Conservation (phyloP, 108 stramenopile genomes). For the Cyclotella kingstonii region DNA sequence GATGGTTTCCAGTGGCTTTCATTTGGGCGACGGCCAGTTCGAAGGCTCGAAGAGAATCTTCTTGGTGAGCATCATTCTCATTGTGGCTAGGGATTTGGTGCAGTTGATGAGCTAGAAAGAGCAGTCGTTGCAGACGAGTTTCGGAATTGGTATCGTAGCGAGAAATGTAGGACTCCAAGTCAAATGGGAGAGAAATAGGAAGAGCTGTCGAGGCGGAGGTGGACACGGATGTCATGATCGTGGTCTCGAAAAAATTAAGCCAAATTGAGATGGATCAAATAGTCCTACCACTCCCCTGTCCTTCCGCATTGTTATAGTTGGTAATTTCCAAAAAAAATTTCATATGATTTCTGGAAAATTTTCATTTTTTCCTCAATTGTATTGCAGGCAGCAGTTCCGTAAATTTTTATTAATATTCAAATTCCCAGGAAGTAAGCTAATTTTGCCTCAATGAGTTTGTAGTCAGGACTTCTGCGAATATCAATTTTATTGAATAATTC, state of each 20-base stretch:
- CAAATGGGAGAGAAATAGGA: conserved; percentile 33
- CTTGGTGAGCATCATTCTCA: neutral
- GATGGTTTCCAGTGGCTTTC: conserved; percentile 50
- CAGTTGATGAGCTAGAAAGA: conserved; percentile 51
- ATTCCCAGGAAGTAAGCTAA: too few species aligned
- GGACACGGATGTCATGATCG: neutral
- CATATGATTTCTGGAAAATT: too few species aligned
- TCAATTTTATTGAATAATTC: too few species aligned
- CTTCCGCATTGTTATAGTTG: too few species aligned
- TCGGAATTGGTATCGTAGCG: conserved; percentile 59
- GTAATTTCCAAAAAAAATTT: too few species aligned
- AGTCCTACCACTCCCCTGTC: too few species aligned
- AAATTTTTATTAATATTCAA: too few species aligned
- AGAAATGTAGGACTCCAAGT: conserved; percentile 67
- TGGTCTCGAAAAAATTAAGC: neutral
- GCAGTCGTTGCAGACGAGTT: conserved; percentile 64
- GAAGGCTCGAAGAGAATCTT: conserved; percentile 36
- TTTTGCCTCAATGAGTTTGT: too few species aligned
- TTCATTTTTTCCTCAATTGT: too few species aligned
- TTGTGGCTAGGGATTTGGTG: conserved; percentile 12
- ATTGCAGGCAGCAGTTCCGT: too few species aligned
- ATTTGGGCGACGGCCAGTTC: conserved; percentile 53
- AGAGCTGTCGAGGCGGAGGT: neutral
- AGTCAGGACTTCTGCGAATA: too few species aligned
- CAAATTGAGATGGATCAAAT: too few species aligned